Conservation (phyloP, 495 filamentous ascomycete genomes). For the Podospora didyma region DNA sequence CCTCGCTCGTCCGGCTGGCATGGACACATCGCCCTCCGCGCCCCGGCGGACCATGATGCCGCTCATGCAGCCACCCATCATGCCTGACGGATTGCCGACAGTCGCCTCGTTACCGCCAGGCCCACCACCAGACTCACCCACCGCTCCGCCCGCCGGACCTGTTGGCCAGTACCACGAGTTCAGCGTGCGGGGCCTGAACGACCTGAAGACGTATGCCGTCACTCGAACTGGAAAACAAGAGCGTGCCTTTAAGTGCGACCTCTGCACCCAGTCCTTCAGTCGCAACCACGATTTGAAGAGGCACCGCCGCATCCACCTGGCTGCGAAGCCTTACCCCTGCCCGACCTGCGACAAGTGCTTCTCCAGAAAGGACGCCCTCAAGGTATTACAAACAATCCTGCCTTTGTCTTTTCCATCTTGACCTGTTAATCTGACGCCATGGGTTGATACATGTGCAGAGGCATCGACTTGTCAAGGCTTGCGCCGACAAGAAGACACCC, state of each 20-base stretch:
- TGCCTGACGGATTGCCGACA: background rate
- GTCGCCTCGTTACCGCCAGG: background rate
- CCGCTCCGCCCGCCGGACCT: background rate
- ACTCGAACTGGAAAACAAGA: constrained; percentile 44
- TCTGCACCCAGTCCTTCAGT: constrained; percentile 91
- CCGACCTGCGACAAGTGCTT: constrained; percentile 94
- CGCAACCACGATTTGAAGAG: constrained; percentile 95
- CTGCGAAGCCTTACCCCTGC: constrained; percentile 92
- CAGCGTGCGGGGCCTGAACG: no score
- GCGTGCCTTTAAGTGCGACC: constrained; percentile 89
- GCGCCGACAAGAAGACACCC: background rate
- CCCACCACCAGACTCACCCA: background rate
- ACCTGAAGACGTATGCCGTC: constrained; percentile 6
- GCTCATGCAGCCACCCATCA: background rate
- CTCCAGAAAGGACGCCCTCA: constrained; percentile 93
- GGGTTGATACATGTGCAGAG: background rate
- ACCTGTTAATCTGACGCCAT: no score
- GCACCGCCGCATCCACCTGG: constrained; percentile 89
- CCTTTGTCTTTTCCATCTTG: background rate
- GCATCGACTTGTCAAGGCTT: constrained; percentile 14
- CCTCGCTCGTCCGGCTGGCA: background rate
- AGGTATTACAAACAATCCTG: constrained; percentile 51
- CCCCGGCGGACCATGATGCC: background rate
- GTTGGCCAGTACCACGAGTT: constrained; percentile 13
- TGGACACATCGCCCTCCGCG: background rate